A percentile compares a stretch with the other conserved stretches of the same genome.
These are phyloP conservation scores for Pelagophyceae sp. DNA, from an alignment of 352 stramenopile genomes.

Conservation along the genomic window DNA sequence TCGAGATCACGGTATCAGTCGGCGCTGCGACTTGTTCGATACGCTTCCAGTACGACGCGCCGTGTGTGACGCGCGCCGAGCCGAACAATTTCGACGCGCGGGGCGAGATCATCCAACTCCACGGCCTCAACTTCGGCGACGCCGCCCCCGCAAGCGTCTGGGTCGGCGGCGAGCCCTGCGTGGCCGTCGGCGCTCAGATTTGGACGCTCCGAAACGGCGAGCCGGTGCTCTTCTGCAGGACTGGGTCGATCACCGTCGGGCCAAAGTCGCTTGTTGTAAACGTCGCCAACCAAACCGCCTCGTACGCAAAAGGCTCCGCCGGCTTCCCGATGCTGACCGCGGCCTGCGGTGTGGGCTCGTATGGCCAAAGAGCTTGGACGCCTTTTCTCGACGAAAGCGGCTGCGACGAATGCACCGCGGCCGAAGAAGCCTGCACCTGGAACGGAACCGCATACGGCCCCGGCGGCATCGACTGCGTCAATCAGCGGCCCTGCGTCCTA, in stretches of 20 bases:
- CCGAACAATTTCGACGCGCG: slow-evolving; percentile 41
- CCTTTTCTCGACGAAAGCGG: too few relatives aligned
- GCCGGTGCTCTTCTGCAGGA: slow-evolving; percentile 22
- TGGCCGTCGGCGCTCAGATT: slow-evolving; percentile 27
- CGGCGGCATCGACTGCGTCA: too few relatives aligned
- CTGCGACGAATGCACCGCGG: too few relatives aligned
- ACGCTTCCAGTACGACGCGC: slow-evolving; percentile 54
- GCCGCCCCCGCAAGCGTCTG: too few relatives aligned
- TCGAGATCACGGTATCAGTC: slow-evolving; percentile 38
- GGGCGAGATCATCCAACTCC: slow-evolving; percentile 44
- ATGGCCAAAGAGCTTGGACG: too few relatives aligned
- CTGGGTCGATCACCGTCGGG: slow-evolving; percentile 17
- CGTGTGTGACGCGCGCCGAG: slow-evolving; percentile 40
- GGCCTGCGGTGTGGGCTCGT: too few relatives aligned
- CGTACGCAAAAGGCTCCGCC: too few relatives aligned
- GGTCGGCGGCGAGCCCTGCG: slow-evolving; percentile 37
- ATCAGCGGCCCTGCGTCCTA: neutral
- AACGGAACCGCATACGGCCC: too few relatives aligned
- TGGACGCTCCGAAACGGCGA: neutral
- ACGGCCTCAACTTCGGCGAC: too few relatives aligned
- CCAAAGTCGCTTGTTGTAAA: slow-evolving; percentile 19
- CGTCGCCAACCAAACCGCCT: slow-evolving; percentile 16
- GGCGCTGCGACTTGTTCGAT: too few relatives aligned
- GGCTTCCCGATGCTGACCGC: too few relatives aligned
- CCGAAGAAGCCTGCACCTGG: too few relatives aligned